Base-by-base conservation (phyloP, 2,329 filamentous ascomycete species). In the Diplodia mutila region DNA sequence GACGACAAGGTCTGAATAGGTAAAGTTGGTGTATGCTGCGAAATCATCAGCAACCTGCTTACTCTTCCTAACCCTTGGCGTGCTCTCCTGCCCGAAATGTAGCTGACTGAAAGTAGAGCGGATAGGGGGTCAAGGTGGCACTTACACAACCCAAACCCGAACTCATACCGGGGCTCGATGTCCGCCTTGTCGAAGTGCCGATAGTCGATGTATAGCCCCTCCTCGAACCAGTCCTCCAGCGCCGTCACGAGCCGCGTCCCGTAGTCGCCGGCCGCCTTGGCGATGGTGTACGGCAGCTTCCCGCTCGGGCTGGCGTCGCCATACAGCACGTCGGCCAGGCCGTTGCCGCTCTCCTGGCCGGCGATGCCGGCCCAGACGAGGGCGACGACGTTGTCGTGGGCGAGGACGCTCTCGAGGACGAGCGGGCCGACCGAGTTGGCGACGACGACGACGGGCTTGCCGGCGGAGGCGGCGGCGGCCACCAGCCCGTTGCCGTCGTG, bases 281-380 rank as follows among this genome's bases (percentile, higher is more conserved):
- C 77, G 61, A 79, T 79, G 12, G 77, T 79, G 61, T 78, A 90
- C 73, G 88, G 87, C 0, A 91, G 79, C 67, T 87, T 86, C 1
- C 88, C 89, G 0, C 75, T 80, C 1, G 82, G 82, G 6, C 92
- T 94, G 69, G 90, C 86, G 68, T 86, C 87, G 51, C 93, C 93
- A 77, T 94, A 97, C 14, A 97, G 86, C 12, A 85, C 75, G 39
- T 84, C 82, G 4, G 76, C 79, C 14, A 85, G 75, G 1, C 79
- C 77, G 48, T 83, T 83, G 34, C 83, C 83, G 32, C 78, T 80
- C 70, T 84, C 81, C 57, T 83, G 77, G 27, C 73, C 79, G 21
- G 79, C 78, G 14, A 80, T 21, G 52, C 78, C 78, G 32, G 79
- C 79, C 73, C 75, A 80, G 1, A 81, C 75, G 3, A 81, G 75